A percentile compares a stretch with the other conserved stretches of the same genome.
These are phyloP conservation scores for Aspergillus tamarii DNA, from an alignment of 2,329 filamentous ascomycete species.

Conservation along the genomic window DNA sequence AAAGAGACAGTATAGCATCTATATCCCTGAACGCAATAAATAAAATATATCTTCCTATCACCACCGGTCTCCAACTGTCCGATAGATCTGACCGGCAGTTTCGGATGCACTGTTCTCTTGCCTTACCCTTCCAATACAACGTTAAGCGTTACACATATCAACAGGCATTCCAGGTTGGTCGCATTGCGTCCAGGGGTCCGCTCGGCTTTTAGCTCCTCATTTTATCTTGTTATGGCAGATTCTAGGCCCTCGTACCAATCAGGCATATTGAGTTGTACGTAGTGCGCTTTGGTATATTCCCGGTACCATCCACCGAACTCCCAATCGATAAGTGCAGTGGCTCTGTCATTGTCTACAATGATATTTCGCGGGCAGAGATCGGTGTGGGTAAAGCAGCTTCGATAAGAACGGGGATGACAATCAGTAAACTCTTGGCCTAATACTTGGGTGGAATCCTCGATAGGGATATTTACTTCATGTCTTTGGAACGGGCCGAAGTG, in stretches of 20 bases:
- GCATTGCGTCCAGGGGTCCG: neutral
- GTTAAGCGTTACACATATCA: neutral
- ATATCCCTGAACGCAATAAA: neutral
- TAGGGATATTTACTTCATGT: neutral
- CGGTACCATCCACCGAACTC: conserved; percentile 13
- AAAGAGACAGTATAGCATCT: too few relatives aligned
- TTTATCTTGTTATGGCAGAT: neutral
- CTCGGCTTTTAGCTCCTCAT: neutral
- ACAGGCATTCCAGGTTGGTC: neutral
- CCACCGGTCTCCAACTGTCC: neutral
- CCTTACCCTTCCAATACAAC: neutral
- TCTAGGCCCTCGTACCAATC: neutral
- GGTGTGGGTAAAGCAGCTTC: neutral
- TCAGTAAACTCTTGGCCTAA: neutral
- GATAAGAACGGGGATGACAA: neutral
- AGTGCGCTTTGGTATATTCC: conserved; percentile 8
- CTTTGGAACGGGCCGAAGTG: neutral
- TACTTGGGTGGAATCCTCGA: neutral
- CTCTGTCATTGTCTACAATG: neutral
- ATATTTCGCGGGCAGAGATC: neutral
- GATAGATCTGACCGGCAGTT: too few relatives aligned
- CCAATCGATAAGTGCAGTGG: conserved; percentile 9
- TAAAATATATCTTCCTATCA: too few relatives aligned
- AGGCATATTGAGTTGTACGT: neutral
- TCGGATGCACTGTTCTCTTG: neutral